These are phyloP conservation scores for Clavaria fumosa DNA, from an alignment of 768 basidiomycete genomes.

Conservation along the genomic window DNA sequence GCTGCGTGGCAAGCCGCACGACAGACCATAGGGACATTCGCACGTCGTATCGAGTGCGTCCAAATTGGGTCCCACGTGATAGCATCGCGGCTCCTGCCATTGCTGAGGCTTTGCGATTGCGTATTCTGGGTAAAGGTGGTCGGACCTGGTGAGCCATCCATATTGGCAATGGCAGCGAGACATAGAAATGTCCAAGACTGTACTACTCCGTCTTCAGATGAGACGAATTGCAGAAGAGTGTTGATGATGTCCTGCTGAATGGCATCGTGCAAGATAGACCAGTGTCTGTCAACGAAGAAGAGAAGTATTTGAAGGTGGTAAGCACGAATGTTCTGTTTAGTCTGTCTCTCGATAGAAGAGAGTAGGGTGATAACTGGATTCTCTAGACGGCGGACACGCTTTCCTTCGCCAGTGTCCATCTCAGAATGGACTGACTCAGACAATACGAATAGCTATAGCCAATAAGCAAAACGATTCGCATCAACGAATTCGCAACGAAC, in stretches of 20 bases:
- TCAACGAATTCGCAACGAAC: conserved; percentile 30
- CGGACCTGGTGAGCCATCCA: conserved; percentile 19
- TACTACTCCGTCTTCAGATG: conserved; percentile 42
- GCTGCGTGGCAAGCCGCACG: conserved; percentile 69
- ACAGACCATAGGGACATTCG: conserved; percentile 50
- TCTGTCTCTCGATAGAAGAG: conserved; percentile 26
- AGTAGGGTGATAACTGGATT: conserved; percentile 47
- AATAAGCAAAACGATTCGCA: conserved; percentile 3
- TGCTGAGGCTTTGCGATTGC: neutral
- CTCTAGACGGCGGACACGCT: conserved; percentile 38
- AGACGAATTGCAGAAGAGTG: conserved; percentile 43
- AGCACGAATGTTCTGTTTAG: conserved; percentile 19
- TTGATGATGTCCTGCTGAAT: conserved; percentile 42
- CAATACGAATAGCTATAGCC: conserved; percentile 40
- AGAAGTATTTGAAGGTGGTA: conserved; percentile 63
- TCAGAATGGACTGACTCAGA: conserved; percentile 38
- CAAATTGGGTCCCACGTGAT: conserved; percentile 71
- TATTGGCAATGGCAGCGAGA: conserved; percentile 53
- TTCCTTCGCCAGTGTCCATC: conserved; percentile 22
- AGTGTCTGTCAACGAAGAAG: conserved; percentile 74
- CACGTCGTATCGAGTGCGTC: conserved; percentile 66
- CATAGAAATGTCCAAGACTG: conserved; percentile 83
- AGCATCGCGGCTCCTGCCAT: conserved; percentile 11
- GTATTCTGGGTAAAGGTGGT: neutral
- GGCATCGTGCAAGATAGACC: conserved; percentile 41